Evolutionary conservation across 306 rosid species (phyloP).

Genomic region (Cicer judaicum): DNA sequence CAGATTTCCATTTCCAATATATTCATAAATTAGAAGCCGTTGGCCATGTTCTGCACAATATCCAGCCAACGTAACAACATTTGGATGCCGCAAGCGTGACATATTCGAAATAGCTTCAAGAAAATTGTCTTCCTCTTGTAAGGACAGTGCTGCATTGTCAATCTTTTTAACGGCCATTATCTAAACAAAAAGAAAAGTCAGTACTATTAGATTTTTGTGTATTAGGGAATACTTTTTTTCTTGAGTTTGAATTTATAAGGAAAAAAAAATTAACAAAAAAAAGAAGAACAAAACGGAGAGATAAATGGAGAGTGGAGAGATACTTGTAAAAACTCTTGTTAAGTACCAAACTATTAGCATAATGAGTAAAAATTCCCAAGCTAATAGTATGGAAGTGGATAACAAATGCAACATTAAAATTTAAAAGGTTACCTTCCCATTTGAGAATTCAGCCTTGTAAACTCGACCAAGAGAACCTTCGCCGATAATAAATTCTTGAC

Average conservation of each 20-base stretch:
- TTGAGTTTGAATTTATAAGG: not conserved
- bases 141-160: constrained; percentile 92
- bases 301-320: no score
- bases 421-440: constrained; percentile 78
- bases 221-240: not conserved
- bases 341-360: not conserved
- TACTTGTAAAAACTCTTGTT: not conserved
- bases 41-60: constrained; percentile 95
- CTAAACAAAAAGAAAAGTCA: constrained; percentile 48
- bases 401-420: constrained; percentile 23
- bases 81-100: constrained; percentile 92
- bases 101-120: constrained; percentile 90
- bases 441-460: constrained; percentile 84
- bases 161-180: constrained; percentile 91
- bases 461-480: constrained; percentile 99
- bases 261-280: no score
- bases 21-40: constrained; percentile 89
- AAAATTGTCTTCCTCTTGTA: constrained; percentile 95
- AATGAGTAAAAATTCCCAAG: constrained; percentile 24
- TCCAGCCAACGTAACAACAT: constrained; percentile 85
- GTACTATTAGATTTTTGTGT: constrained; percentile 17
- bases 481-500: constrained; percentile 88
- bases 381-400: constrained; percentile 8
- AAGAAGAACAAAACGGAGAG: not conserved
- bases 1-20: constrained; percentile 76